Evolutionary conservation across 495 filamentous ascomycete genomes (phyloP), one percentile per base, ranked within the genome.

Genomic region (Choiromyces venosus): DNA sequence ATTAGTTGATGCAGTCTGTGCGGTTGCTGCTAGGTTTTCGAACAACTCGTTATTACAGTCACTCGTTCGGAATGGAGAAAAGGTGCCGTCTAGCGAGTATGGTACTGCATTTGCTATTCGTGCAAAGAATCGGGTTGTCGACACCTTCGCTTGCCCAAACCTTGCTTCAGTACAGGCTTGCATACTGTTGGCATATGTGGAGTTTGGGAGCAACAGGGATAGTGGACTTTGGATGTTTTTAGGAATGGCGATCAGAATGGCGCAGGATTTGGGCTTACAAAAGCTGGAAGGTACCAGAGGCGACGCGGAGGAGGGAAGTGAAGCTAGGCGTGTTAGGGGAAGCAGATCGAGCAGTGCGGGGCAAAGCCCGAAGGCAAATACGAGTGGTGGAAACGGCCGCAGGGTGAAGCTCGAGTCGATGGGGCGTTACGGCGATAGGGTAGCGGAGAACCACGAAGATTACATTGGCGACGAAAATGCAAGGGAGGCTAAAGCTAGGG

Each of bases 151-250:
- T 37, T 93, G 90, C 71, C 92, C 92, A 21, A 92, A 89, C 16
- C 87, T 96, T 33, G 88, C 89, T 65, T 91, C 90, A 64, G 90
- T 93, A 5, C 92, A 94, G 76, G 91, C 92, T 9, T 92, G 89
- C 66, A 82, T 96, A 38, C 82, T 96, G 64, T 86, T 96, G 81
- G 92, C 92, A 0, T 96, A 96, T 81, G 91, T 93, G 74, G 89
- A 92, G 61, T 96, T 96, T 73, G 92, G 92, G 18, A 89, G 90
- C 33, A 92, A 92, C 76, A 90, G 91, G 74, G 92, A 94, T 79
- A 94, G 92, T 81, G 91, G 92, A 3, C 83, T 96, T 25, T 96
- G 92, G 92, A 94, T 94, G 92, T 94, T 93, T 76, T 83, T 94
- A 21, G 92, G 92, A 0, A 89, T 92, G 72, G 89, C 92, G 0